Conservation (phyloP, 768 basidiomycete genomes). For the Gymnopilus junonius region DNA sequence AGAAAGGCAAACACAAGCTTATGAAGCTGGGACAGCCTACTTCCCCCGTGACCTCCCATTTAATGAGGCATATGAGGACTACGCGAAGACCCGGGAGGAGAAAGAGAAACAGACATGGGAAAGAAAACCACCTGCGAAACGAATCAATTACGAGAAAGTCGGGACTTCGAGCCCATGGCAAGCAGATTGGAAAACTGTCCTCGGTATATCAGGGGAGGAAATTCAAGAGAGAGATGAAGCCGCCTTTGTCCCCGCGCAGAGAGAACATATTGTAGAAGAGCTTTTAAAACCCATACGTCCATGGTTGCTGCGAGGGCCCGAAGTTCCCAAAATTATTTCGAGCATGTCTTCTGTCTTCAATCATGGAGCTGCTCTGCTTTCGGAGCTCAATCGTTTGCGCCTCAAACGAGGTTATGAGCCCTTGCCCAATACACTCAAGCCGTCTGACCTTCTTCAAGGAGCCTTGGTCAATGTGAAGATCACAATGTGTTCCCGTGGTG, state of each 20-base stretch:
- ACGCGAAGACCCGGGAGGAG: slow-evolving; percentile 50
- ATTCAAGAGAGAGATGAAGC: slow-evolving; percentile 22
- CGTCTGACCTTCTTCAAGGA: slow-evolving; percentile 53
- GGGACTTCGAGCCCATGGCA: slow-evolving; percentile 74
- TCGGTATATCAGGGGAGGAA: slow-evolving; percentile 46
- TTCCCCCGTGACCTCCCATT: slow-evolving; percentile 86
- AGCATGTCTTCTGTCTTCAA: slow-evolving; percentile 42
- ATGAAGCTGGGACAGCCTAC: slow-evolving; percentile 74
- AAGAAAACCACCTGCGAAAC: slow-evolving; percentile 86
- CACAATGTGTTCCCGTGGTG: slow-evolving; percentile 66
- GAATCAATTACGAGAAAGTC: slow-evolving; percentile 69
- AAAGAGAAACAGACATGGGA: slow-evolving; percentile 71
- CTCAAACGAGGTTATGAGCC: slow-evolving; percentile 52
- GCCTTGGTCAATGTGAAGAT: slow-evolving; percentile 74
- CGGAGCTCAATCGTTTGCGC: slow-evolving; percentile 64
- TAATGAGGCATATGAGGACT: slow-evolving; percentile 54
- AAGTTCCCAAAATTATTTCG: slow-evolving; percentile 49
- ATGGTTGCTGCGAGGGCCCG: slow-evolving; percentile 75
- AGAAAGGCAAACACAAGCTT: slow-evolving; percentile 79
- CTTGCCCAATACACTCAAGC: slow-evolving; percentile 34
- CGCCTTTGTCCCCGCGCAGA: slow-evolving; percentile 60
- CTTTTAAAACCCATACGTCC: slow-evolving; percentile 33
- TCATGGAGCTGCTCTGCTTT: slow-evolving; percentile 48
- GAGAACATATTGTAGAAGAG: slow-evolving; percentile 37
- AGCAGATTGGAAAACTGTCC: slow-evolving; percentile 75